phyloP scores from a whole-genome alignment of 2,329 filamentous ascomycete species.

The Trichoderma semiorbis region DNA sequence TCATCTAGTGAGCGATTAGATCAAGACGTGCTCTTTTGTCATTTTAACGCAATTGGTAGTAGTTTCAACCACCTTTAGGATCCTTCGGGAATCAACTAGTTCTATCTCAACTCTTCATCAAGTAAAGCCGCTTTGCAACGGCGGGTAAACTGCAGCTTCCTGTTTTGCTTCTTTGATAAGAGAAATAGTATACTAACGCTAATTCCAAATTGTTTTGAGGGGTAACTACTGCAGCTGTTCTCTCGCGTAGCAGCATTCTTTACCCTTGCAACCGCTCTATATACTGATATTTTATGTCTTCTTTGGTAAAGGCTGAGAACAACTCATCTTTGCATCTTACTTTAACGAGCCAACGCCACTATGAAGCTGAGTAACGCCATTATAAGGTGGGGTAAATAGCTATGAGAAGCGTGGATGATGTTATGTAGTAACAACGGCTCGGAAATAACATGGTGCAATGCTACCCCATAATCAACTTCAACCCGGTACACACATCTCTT shows the following conservation, averaged over 20 bases:
- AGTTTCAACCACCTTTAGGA: background rate
- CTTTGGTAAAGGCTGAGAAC: background rate
- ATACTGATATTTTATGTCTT: background rate
- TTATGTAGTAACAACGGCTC: background rate
- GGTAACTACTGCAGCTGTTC: background rate
- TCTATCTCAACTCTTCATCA: background rate
- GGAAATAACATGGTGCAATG: background rate
- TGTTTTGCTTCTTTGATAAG: background rate
- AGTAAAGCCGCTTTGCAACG: background rate
- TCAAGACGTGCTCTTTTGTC: background rate
- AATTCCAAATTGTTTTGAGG: background rate
- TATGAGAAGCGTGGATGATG: background rate
- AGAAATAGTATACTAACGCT: background rate
- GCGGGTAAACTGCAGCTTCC: background rate
- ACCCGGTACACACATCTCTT: background rate
- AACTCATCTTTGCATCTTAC: background rate
- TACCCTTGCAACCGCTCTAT: background rate
- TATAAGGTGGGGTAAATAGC: background rate
- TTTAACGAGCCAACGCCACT: background rate
- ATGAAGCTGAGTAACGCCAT: background rate
- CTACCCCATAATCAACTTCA: background rate
- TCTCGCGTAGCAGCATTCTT: background rate
- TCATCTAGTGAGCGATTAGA: background rate
- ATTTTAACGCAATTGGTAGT: background rate
- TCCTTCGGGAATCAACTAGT: background rate